phyloP scores from a whole-genome alignment of 129 eudicot species.

The Apium graveolens region DNA sequence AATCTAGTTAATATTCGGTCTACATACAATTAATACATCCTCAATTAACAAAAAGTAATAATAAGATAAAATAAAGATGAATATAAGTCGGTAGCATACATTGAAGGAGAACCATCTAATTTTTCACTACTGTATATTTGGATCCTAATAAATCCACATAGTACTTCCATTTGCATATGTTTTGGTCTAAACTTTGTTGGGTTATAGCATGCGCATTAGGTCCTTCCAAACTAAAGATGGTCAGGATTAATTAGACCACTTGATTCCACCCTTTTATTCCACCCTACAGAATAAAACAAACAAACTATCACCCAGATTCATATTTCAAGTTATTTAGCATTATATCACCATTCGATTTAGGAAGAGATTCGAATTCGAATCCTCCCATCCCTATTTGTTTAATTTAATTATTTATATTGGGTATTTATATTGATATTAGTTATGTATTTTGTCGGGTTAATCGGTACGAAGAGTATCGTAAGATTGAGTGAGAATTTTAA shows the following conservation, averaged over 20 bases:
- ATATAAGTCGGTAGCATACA: neutral
- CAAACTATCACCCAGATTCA: neutral
- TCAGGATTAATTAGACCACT: neutral
- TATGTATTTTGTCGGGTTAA: too few relatives aligned
- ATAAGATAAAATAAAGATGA: too few relatives aligned
- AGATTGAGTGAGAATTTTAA: too few relatives aligned
- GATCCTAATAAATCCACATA: neutral
- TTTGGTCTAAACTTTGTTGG: neutral
- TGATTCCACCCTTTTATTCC: neutral
- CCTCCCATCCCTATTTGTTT: too few relatives aligned
- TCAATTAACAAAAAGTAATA: too few relatives aligned
- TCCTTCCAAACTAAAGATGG: neutral
- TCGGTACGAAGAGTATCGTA: too few relatives aligned
- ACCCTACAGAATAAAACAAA: neutral
- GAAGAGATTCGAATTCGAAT: too few relatives aligned
- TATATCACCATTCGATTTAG: too few relatives aligned
- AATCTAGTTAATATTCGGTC: neutral
- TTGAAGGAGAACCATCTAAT: neutral
- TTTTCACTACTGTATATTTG: neutral
- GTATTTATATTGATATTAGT: too few relatives aligned
- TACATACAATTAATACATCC: neutral
- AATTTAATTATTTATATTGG: too few relatives aligned
- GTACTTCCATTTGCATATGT: neutral
- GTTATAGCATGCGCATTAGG: neutral
- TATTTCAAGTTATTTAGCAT: too few relatives aligned